phyloP scores from a whole-genome alignment of 805 yeast genomes.

The baker's yeast (Saccharomyces cerevisiae) region DNA sequence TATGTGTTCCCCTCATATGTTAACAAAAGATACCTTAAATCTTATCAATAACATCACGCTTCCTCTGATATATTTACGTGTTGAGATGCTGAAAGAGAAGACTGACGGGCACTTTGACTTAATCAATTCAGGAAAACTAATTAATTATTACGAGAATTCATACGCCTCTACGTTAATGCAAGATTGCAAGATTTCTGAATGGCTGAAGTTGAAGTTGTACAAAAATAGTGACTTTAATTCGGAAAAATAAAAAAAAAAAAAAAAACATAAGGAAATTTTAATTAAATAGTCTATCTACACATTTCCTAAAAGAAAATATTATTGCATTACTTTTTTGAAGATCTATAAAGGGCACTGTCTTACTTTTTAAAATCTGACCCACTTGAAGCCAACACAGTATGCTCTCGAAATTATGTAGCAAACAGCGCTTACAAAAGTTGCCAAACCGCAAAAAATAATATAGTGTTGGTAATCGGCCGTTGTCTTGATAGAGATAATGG shows the following conservation, averaged over 20 bases:
- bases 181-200: slow-evolving; percentile 22
- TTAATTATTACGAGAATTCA: slow-evolving; percentile 28
- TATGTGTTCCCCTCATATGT: slow-evolving; percentile 28
- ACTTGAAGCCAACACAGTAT: slow-evolving; percentile 37
- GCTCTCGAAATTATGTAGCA: slow-evolving; percentile 40
- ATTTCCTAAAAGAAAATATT: not conserved
- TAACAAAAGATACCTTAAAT: slow-evolving; percentile 25
- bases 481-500: slow-evolving; percentile 36
- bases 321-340: slow-evolving; percentile 1
- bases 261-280: not conserved
- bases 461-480: slow-evolving; percentile 31
- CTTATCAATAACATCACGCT: slow-evolving; percentile 22
- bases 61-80: slow-evolving; percentile 26
- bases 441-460: slow-evolving; percentile 31
- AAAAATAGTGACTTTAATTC: not conserved
- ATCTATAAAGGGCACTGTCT: not conserved
- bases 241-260: not conserved
- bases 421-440: slow-evolving; percentile 33
- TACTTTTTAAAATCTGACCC: slow-evolving; percentile 24
- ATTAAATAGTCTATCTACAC: not conserved
- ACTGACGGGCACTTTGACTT: slow-evolving; percentile 16
- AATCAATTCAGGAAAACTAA: slow-evolving; percentile 20
- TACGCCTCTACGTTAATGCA: slow-evolving; percentile 21
- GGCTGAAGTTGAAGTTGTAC: slow-evolving; percentile 20
- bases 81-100: slow-evolving; percentile 17